These are phyloP conservation scores for Fusarium transvaalense DNA, from an alignment of 2,329 filamentous ascomycete genomes.

Conservation along the genomic window DNA sequence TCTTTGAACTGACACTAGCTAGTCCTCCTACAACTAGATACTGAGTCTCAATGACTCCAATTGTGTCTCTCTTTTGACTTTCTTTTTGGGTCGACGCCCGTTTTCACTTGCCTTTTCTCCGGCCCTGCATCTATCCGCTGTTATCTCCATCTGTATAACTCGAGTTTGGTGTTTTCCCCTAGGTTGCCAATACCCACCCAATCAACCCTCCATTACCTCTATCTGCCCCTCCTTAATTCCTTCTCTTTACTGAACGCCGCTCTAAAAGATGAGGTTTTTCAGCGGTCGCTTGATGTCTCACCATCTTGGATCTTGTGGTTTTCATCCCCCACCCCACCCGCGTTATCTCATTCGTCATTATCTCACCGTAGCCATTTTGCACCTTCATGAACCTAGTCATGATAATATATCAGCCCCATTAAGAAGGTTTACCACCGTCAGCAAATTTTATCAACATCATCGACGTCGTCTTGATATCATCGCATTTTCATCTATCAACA, in stretches of 20 bases:
- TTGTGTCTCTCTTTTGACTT: not conserved
- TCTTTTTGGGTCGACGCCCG: conserved; percentile 8
- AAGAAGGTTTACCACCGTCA: conserved; percentile 22
- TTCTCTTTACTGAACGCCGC: conserved; percentile 4
- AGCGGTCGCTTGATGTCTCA: conserved; percentile 22
- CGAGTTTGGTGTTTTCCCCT: conserved; percentile 30
- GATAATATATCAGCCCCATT: conserved; percentile 24
- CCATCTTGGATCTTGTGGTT: conserved; percentile 42
- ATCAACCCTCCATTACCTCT: conserved; percentile 31
- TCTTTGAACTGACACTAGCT: conserved; percentile 21
- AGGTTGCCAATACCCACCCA: conserved; percentile 12
- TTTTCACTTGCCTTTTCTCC: not conserved
- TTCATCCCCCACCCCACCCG: conserved; percentile 36
- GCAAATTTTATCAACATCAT: conserved; percentile 17
- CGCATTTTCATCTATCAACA: conserved; percentile 46
- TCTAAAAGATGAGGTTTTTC: conserved; percentile 42
- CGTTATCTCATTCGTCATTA: conserved; percentile 38
- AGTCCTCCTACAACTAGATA: conserved; percentile 7
- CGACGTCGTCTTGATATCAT: conserved; percentile 27
- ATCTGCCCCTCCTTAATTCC: conserved; percentile 23
- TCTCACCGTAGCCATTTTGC: not conserved
- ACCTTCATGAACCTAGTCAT: conserved; percentile 3
- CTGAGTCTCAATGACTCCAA: conserved; percentile 15
- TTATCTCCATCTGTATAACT: conserved; percentile 17
- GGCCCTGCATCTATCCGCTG: conserved; percentile 1